These are phyloP conservation scores for Colletotrichum lini DNA, from an alignment of 2,329 filamentous ascomycete species.

Conservation along the genomic window DNA sequence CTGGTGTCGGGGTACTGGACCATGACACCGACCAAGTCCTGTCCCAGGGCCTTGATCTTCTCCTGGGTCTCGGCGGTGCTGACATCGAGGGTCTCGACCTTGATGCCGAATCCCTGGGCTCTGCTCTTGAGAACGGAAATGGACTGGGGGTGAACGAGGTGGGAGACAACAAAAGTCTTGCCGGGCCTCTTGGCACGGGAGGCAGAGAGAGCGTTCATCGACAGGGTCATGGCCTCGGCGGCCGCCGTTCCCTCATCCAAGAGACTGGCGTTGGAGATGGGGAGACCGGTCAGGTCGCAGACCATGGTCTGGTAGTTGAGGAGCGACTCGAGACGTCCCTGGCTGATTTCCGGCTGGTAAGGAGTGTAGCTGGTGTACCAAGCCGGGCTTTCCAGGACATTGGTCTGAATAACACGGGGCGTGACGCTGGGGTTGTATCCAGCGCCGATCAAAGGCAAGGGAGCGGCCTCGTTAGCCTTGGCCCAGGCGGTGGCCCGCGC, in stretches of 20 bases:
- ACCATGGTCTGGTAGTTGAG: constrained; percentile 97
- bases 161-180: constrained; percentile 88
- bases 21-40: constrained; percentile 88
- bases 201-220: constrained; percentile 80
- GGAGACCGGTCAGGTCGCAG: constrained; percentile 86
- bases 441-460: constrained; percentile 82
- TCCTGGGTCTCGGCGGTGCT: constrained; percentile 72
- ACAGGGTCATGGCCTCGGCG: constrained; percentile 96
- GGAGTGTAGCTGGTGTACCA: constrained; percentile 99
- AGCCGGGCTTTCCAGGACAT: constrained; percentile 91
- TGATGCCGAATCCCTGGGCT: constrained; percentile 92
- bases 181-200: constrained; percentile 80
- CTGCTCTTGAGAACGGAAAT: constrained; percentile 86
- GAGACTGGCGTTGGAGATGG: constrained; percentile 91
- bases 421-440: constrained; percentile 92
- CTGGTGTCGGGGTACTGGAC: constrained; percentile 96
- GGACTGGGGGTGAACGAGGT: constrained; percentile 87
- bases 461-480: constrained; percentile 53
- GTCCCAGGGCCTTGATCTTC: constrained; percentile 79
- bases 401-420: constrained; percentile 92
- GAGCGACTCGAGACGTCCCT: constrained; percentile 91
- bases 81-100: constrained; percentile 80
- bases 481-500: constrained; percentile 54
- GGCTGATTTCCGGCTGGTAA: constrained; percentile 97
- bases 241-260: constrained; percentile 94